Evolutionary conservation across 2,329 filamentous ascomycete species (phyloP).

Genomic region (Aschersonia sp.): DNA sequence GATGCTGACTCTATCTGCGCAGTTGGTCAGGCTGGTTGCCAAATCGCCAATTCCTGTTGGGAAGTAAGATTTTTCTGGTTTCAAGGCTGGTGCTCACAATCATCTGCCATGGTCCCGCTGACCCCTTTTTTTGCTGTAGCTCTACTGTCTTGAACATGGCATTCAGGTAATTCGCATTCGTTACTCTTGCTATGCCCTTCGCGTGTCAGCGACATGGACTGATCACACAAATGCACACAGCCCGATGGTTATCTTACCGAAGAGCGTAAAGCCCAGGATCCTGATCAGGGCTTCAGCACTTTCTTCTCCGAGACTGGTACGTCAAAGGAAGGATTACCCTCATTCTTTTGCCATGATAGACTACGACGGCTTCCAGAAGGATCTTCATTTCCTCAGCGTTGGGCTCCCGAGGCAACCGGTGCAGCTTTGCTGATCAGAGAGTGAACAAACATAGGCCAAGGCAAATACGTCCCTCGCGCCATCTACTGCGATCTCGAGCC

Average conservation of each 20-base stretch:
- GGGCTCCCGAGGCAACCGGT: background rate
- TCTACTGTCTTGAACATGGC: slow-evolving; percentile 99
- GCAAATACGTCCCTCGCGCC: slow-evolving; percentile 96
- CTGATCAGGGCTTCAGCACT: slow-evolving; percentile 97
- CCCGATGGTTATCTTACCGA: slow-evolving; percentile 98
- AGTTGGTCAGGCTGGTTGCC: slow-evolving; percentile 99
- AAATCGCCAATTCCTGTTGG: slow-evolving; percentile 99
- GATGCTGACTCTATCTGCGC: slow-evolving; percentile 38
- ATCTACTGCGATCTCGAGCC: slow-evolving; percentile 99
- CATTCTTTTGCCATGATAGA: background rate
- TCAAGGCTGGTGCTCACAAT: background rate
- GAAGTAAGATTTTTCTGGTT: slow-evolving; percentile 56
- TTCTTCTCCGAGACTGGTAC: slow-evolving; percentile 99
- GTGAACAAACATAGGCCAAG: slow-evolving; percentile 51
- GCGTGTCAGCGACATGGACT: slow-evolving; percentile 1
- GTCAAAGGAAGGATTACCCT: slow-evolving; percentile 3
- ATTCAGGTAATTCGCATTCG: slow-evolving; percentile 61
- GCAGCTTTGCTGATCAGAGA: background rate
- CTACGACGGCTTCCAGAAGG: no score
- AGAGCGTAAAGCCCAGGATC: slow-evolving; percentile 85
- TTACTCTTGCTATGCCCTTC: slow-evolving; percentile 5
- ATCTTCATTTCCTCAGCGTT: no score
- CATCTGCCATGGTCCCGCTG: slow-evolving; percentile 8
- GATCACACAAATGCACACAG: slow-evolving; percentile 29
- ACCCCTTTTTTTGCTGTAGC: slow-evolving; percentile 38